Evolutionary conservation across 805 yeast species (phyloP).

Genomic region (Yarrowia sp.): DNA sequence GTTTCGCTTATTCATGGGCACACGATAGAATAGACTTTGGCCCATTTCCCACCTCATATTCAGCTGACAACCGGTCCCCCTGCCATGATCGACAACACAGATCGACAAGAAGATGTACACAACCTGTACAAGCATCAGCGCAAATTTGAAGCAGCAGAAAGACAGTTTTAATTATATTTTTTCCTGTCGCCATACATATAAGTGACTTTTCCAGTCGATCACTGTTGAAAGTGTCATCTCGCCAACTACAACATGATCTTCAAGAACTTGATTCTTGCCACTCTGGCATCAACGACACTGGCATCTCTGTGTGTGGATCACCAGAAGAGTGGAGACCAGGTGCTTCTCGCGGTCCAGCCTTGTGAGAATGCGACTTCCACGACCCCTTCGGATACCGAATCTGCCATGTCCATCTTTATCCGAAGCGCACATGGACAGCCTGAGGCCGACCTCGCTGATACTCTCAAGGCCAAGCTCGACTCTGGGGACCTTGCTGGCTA

Average conservation of each 20-base stretch:
- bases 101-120: constrained; percentile 3
- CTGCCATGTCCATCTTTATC: constrained; percentile 6
- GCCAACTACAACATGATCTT: background rate
- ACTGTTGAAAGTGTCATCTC: no score
- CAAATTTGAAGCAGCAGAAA: background rate
- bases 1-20: no score
- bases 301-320: constrained; percentile 9
- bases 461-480: constrained; percentile 2
- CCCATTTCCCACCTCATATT: no score
- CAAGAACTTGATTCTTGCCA: background rate
- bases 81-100: background rate
- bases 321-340: background rate
- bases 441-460: constrained; percentile 7
- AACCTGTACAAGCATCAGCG: constrained; percentile 3
- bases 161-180: background rate
- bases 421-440: background rate
- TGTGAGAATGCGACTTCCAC: background rate
- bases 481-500: background rate
- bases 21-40: no score
- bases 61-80: background rate
- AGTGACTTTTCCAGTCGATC: constrained; percentile 8
- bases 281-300: background rate
- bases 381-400: background rate
- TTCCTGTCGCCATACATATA: constrained; percentile 5
- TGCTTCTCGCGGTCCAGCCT: constrained; percentile 4